These are phyloP conservation scores for Sugiyamaella floridensis DNA, from an alignment of 805 yeast genomes.

Conservation along the genomic window DNA sequence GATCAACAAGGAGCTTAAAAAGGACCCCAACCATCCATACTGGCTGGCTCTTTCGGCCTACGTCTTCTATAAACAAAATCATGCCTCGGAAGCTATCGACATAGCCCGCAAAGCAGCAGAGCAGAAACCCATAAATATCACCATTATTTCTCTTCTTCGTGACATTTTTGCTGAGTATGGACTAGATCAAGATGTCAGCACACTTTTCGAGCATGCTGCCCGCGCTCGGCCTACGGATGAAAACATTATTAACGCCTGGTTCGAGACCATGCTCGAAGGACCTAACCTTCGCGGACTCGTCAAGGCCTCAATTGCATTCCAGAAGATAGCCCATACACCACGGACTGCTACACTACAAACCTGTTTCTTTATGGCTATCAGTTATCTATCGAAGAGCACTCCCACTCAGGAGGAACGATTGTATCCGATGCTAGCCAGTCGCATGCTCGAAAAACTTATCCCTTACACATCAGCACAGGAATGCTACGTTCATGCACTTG, in stretches of 20 bases:
- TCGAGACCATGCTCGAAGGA: slow-evolving; percentile 42
- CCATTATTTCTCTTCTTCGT: slow-evolving; percentile 23
- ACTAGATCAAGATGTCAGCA: slow-evolving; percentile 13
- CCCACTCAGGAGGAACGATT: slow-evolving; percentile 43
- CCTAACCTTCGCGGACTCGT: slow-evolving; percentile 48
- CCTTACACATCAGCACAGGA: slow-evolving; percentile 62
- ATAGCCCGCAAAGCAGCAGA: slow-evolving; percentile 24
- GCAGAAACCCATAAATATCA: slow-evolving; percentile 29
- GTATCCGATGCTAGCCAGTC: slow-evolving; percentile 54
- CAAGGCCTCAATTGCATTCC: slow-evolving; percentile 37
- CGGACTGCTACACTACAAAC: slow-evolving; percentile 20
- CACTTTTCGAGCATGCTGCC: slow-evolving; percentile 15
- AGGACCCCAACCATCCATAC: slow-evolving; percentile 52
- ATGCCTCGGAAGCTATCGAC: slow-evolving; percentile 16
- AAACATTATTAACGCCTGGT: slow-evolving; percentile 41
- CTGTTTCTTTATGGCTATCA: slow-evolving; percentile 41
- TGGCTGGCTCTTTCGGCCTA: slow-evolving; percentile 38
- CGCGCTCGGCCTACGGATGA: slow-evolving; percentile 17
- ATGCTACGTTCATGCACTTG: slow-evolving; percentile 48
- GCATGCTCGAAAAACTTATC: slow-evolving; percentile 44
- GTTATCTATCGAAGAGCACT: slow-evolving; percentile 33
- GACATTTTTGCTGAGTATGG: slow-evolving; percentile 18
- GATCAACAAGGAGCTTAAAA: slow-evolving; percentile 42
- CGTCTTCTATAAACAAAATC: slow-evolving; percentile 17
- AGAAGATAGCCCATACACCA: slow-evolving; percentile 15